Percentiles rank a stretch among this genome's conserved stretches.
Conservation (phyloP, 192 early-diverging fungal genomes). For the Oehlia diaphana region DNA sequence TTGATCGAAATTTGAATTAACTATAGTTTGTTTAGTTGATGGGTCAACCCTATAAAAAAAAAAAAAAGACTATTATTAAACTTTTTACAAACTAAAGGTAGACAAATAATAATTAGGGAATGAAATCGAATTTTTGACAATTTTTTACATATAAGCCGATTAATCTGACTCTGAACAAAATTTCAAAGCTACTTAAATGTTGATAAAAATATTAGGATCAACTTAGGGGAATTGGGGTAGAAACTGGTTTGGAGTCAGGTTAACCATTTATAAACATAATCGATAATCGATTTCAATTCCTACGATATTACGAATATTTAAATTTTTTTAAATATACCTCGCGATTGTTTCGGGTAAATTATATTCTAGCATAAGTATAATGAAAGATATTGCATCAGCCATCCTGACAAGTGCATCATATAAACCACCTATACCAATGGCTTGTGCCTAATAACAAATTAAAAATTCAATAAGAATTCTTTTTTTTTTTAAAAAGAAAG, state of each 20-base stretch:
- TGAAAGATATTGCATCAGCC: conserved; percentile 24
- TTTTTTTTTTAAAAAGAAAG: neutral
- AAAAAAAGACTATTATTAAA: neutral
- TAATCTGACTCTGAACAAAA: no score
- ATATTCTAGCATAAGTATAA: conserved; percentile 24
- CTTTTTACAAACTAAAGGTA: no score
- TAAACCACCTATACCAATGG: neutral
- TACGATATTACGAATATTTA: neutral
- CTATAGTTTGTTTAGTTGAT: conserved; percentile 4
- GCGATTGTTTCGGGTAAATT: conserved; percentile 21
- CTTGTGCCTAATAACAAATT: neutral
- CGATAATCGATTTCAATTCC: no score
- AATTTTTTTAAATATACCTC: neutral
- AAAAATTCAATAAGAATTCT: neutral
- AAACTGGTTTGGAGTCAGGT: no score
- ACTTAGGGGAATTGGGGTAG: no score
- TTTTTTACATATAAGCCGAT: no score
- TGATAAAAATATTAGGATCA: no score
- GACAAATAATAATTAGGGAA: no score
- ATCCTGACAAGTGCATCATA: conserved; percentile 17
- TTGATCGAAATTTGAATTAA: conserved; percentile 3
- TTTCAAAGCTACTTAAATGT: no score
- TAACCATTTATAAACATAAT: no score
- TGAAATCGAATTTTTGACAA: no score
- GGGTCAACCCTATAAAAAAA: neutral